These are phyloP conservation scores for Stenocarpella maydis DNA, from an alignment of 2,329 filamentous ascomycete genomes.

Conservation along the genomic window DNA sequence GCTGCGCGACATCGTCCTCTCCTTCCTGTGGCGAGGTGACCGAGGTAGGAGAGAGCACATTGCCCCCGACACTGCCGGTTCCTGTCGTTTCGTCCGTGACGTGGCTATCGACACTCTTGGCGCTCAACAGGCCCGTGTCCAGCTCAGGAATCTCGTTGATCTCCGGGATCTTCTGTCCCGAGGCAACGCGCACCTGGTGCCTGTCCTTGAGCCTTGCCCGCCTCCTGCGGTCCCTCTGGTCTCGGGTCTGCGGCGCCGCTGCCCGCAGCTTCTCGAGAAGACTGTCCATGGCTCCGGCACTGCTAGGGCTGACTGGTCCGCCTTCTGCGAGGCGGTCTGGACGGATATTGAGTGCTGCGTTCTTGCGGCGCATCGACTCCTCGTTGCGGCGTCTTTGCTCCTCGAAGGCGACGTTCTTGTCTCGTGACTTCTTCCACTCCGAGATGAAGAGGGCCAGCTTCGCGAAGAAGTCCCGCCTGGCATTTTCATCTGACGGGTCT, in stretches of 20 bases:
- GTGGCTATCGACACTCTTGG: constrained; percentile 45
- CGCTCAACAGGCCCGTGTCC: constrained; percentile 49
- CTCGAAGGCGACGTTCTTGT: constrained; percentile 88
- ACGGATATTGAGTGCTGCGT: constrained; percentile 70
- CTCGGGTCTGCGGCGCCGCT: constrained; percentile 87
- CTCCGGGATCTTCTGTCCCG: constrained; percentile 88
- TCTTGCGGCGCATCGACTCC: constrained; percentile 90
- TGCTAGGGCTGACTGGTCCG: constrained; percentile 70
- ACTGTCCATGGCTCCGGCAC: constrained; percentile 93
- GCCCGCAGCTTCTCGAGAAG: constrained; percentile 93
- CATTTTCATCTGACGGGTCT: constrained; percentile 88
- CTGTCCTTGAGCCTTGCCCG: constrained; percentile 88
- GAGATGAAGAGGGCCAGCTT: constrained; percentile 90
- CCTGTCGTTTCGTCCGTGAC: constrained; percentile 58
- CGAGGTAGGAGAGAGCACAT: constrained; percentile 29
- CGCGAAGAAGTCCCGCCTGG: constrained; percentile 92
- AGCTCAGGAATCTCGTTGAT: constrained; percentile 67
- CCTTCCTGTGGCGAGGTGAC: constrained; percentile 53
- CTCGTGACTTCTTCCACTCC: constrained; percentile 95
- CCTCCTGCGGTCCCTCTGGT: constrained; percentile 87
- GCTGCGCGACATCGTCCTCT: constrained; percentile 81
- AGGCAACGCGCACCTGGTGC: constrained; percentile 88
- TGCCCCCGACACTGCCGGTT: constrained; percentile 58
- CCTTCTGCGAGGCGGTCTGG: constrained; percentile 52
- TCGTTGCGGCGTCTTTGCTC: constrained; percentile 87